These are phyloP conservation scores for Verbena officinalis DNA, from an alignment of 257 asterid species.

Conservation along the genomic window DNA sequence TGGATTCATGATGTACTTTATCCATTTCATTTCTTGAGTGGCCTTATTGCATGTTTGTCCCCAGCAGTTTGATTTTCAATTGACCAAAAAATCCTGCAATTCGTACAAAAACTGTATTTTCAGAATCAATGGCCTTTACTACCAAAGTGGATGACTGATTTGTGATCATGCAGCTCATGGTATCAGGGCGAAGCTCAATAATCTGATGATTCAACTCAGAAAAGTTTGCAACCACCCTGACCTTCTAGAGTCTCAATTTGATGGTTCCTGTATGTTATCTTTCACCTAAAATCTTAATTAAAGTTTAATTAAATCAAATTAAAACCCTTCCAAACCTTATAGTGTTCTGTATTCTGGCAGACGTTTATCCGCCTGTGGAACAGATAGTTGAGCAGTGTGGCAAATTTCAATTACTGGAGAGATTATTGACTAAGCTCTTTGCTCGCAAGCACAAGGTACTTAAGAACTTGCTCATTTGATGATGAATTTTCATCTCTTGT, in stretches of 20 bases:
- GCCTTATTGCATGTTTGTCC: neutral
- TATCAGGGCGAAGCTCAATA: conserved; percentile 72
- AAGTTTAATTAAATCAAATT: neutral
- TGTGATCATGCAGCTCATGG: conserved; percentile 62
- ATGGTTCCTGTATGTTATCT: conserved; percentile 75
- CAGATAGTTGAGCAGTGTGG: conserved; percentile 94
- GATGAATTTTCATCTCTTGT: neutral
- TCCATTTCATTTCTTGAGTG: neutral
- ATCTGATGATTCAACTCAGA: conserved; percentile 93
- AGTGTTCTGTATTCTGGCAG: conserved; percentile 44
- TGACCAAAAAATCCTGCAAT: conserved; percentile 9
- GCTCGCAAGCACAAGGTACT: conserved; percentile 84
- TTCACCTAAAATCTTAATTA: no score
- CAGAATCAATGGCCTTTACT: neutral
- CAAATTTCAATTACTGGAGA: conserved; percentile 80
- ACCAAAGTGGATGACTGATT: conserved; percentile 22
- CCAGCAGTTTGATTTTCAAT: neutral
- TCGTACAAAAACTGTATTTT: neutral
- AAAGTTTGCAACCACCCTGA: conserved; percentile 99
- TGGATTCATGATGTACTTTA: neutral
- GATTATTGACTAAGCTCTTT: conserved; percentile 68
- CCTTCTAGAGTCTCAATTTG: conserved; percentile 82
- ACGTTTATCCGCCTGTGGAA: conserved; percentile 73
- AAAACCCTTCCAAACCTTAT: conserved; percentile 21
- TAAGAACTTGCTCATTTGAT: conserved; percentile 10